These are phyloP conservation scores for Aegilops umbellulata DNA, from an alignment of 176 grass and related monocot genomes.

Conservation along the genomic window DNA sequence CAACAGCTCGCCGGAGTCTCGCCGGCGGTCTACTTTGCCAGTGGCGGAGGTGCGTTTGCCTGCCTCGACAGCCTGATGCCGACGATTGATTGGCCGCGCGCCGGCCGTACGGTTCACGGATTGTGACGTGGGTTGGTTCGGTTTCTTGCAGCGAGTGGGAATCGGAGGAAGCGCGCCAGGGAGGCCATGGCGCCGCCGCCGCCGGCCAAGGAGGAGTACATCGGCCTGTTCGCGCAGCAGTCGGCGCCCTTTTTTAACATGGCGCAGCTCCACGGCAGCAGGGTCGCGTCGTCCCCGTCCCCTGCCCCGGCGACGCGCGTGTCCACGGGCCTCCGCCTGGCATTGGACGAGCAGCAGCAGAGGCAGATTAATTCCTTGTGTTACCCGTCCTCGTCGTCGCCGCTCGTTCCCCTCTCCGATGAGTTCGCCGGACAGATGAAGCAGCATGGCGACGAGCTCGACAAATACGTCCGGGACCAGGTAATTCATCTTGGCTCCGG, in stretches of 20 bases:
- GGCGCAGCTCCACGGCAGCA: constrained; percentile 44
- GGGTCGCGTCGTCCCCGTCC: constrained; percentile 34
- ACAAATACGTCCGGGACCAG: constrained; percentile 69
- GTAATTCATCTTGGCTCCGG: constrained; percentile 27
- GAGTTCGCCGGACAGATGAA: constrained; percentile 65
- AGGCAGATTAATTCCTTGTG: constrained; percentile 37
- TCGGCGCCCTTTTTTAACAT: constrained; percentile 31
- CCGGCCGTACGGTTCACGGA: background rate
- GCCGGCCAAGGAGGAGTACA: constrained; percentile 28
- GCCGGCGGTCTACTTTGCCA: constrained; percentile 34
- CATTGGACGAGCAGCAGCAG: constrained; percentile 74
- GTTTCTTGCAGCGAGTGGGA: constrained; percentile 44
- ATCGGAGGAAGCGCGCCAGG: constrained; percentile 47
- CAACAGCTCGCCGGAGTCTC: constrained; percentile 32
- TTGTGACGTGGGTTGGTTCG: constrained; percentile 28
- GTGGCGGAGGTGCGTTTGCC: constrained; percentile 40
- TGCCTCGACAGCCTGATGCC: background rate
- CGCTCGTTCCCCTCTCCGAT: constrained; percentile 38
- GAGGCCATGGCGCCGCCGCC: constrained; percentile 39
- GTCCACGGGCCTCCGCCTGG: constrained; percentile 79
- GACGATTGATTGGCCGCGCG: background rate
- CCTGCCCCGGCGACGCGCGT: constrained; percentile 39
- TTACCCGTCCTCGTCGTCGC: constrained; percentile 14
- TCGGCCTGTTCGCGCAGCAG: constrained; percentile 36
- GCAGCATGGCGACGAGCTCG: constrained; percentile 62